Evolutionary conservation across 2,329 filamentous ascomycete genomes (phyloP).

Genomic region (Septoria linicola): DNA sequence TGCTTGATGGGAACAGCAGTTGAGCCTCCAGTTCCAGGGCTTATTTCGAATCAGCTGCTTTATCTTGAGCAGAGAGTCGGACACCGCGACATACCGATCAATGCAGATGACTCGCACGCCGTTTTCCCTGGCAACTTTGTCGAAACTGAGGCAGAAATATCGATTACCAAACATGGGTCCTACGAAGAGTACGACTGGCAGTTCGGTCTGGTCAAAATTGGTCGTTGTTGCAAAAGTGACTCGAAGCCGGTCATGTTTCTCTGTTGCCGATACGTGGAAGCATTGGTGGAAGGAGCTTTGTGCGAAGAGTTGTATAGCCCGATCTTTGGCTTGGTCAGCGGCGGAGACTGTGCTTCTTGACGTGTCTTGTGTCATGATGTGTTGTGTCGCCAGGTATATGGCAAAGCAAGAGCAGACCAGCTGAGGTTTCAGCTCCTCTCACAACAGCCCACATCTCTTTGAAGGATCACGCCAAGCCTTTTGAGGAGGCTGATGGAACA

Average conservation of each 20-base stretch:
- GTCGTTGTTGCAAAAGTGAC: constrained; percentile 37
- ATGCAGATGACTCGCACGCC: constrained; percentile 42
- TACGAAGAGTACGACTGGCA: constrained; percentile 41
- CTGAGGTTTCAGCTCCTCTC: too few relatives aligned
- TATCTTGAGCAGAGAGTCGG: too few relatives aligned
- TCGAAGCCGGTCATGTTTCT: constrained; percentile 26
- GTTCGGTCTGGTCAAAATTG: constrained; percentile 31
- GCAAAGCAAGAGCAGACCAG: too few relatives aligned
- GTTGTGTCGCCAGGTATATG: too few relatives aligned
- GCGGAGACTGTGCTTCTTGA: too few relatives aligned
- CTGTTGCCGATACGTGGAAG: constrained; percentile 32
- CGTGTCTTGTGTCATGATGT: too few relatives aligned
- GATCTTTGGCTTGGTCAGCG: too few relatives aligned
- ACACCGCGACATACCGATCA: too few relatives aligned
- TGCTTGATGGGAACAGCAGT: constrained; percentile 40
- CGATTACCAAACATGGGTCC: constrained; percentile 43
- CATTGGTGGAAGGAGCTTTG: constrained; percentile 29
- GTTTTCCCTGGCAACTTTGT: constrained; percentile 35
- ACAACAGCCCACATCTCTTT: too few relatives aligned
- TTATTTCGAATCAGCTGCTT: too few relatives aligned
- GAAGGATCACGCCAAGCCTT: too few relatives aligned
- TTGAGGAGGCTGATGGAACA: too few relatives aligned
- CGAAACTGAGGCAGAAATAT: constrained; percentile 32
- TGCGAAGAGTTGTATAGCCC: constrained; percentile 21
- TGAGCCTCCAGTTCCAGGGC: constrained; percentile 48